phyloP scores from a whole-genome alignment of 164 flowering plant genomes.

The Dillenia suffruticosa region DNA sequence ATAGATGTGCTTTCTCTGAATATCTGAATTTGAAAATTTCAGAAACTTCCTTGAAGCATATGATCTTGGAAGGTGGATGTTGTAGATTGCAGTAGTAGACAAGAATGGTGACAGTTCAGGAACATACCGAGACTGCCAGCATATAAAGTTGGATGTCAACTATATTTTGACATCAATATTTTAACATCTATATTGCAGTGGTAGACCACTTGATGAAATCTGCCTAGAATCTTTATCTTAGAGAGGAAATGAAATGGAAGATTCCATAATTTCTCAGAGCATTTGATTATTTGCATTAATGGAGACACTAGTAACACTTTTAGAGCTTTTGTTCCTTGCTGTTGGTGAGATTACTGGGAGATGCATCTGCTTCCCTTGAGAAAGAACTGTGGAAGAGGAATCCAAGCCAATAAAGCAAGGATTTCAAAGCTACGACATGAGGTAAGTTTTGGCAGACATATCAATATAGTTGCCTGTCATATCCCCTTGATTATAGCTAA shows the following conservation, averaged over 20 bases:
- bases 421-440: conserved; percentile 91
- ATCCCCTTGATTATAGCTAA: conserved; percentile 8
- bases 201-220: background rate
- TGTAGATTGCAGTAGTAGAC: too few species aligned
- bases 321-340: conserved; percentile 9
- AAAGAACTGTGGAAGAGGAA: conserved; percentile 96
- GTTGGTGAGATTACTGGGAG: conserved; percentile 87
- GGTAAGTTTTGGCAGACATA: conserved; percentile 31
- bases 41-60: too few species aligned
- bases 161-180: background rate
- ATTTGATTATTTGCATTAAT: background rate
- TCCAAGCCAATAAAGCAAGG: conserved; percentile 83
- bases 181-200: background rate
- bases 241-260: background rate
- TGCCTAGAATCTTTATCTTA: background rate
- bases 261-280: background rate
- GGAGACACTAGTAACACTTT: background rate
- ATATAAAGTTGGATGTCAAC: background rate
- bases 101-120: too few species aligned
- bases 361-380: conserved; percentile 94
- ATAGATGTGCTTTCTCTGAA: too few species aligned
- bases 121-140: background rate
- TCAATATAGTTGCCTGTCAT: background rate
- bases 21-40: too few species aligned
- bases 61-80: too few species aligned